phyloP scores from a whole-genome alignment of 2,329 filamentous ascomycete genomes.

The Elsinoe australis region DNA sequence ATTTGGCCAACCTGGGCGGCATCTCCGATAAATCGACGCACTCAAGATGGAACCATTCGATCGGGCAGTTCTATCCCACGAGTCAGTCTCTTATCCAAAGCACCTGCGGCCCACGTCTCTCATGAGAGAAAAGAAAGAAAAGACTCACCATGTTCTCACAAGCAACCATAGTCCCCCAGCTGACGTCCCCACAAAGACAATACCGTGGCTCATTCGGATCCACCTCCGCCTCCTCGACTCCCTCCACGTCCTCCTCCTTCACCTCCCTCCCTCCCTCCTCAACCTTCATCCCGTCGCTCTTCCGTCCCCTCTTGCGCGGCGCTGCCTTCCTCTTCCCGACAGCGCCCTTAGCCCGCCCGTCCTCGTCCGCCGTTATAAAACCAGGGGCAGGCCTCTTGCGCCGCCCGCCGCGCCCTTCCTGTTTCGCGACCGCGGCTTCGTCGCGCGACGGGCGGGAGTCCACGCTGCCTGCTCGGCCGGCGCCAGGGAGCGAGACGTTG shows the following conservation, averaged over 20 bases:
- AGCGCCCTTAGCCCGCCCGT: conserved; percentile 57
- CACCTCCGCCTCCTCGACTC: conserved; percentile 41
- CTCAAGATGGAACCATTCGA: conserved; percentile 75
- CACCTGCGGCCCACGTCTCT: no score
- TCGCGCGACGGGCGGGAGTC: conserved; percentile 16
- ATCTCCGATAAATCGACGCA: conserved; percentile 64
- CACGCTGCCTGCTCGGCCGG: conserved; percentile 18
- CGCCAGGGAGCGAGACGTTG: conserved; percentile 38
- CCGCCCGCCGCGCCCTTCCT: conserved; percentile 33
- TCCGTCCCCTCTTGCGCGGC: conserved; percentile 47
- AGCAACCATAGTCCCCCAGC: conserved; percentile 74
- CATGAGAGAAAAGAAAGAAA: no score
- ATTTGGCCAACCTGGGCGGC: conserved; percentile 66
- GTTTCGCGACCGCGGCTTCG: conserved; percentile 20
- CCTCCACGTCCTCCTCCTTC: conserved; percentile 48
- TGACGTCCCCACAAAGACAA: conserved; percentile 71
- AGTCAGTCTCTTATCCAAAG: no score
- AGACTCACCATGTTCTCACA: conserved; percentile 48
- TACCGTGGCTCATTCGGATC: conserved; percentile 70
- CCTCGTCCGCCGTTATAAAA: conserved; percentile 54
- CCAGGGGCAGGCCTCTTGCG: conserved; percentile 65
- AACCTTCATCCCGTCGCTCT: conserved; percentile 25
- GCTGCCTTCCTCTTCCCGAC: conserved; percentile 65
- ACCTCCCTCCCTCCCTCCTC: conserved; percentile 33
- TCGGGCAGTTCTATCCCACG: neutral